phyloP scores from a whole-genome alignment of 441 rosid species.

The Brassica hybrid region DNA sequence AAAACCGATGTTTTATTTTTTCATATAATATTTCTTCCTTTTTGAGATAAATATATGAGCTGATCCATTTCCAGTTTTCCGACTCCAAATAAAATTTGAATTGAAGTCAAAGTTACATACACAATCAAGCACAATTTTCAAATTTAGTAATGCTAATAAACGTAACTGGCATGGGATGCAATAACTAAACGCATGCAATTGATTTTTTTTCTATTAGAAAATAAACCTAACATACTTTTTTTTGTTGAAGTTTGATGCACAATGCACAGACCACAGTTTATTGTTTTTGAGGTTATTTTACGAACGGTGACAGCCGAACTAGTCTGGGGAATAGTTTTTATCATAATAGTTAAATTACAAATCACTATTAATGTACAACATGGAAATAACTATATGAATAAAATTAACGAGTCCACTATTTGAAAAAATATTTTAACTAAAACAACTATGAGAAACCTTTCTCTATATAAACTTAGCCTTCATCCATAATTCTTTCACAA shows the following conservation, averaged over 20 bases:
- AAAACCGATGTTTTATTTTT: neutral
- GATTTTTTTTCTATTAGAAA: too few species aligned
- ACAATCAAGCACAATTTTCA: neutral
- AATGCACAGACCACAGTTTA: neutral
- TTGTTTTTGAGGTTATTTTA: neutral
- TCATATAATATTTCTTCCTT: neutral
- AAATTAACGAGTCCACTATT: slow-evolving; percentile 8
- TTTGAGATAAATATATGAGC: neutral
- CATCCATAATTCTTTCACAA: slow-evolving; percentile 8
- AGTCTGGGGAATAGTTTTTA: slow-evolving; percentile 3
- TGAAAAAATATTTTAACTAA: slow-evolving; percentile 9
- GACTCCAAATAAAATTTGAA: neutral
- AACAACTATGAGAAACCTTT: slow-evolving; percentile 3
- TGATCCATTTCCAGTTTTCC: neutral
- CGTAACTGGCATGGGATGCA: neutral
- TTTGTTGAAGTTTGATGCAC: neutral
- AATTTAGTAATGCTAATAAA: neutral
- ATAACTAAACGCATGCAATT: neutral
- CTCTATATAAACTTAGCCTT: slow-evolving; percentile 7
- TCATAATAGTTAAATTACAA: neutral
- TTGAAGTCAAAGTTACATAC: neutral
- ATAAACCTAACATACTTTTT: neutral
- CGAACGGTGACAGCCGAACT: neutral
- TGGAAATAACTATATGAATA: slow-evolving; percentile 4
- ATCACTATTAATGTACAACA: slow-evolving; percentile 11